A percentile compares a stretch with the other conserved stretches of the same genome.
Evolutionary conservation across 257 asterid species (phyloP).

Genomic region (Solanum bulbocastanum): DNA sequence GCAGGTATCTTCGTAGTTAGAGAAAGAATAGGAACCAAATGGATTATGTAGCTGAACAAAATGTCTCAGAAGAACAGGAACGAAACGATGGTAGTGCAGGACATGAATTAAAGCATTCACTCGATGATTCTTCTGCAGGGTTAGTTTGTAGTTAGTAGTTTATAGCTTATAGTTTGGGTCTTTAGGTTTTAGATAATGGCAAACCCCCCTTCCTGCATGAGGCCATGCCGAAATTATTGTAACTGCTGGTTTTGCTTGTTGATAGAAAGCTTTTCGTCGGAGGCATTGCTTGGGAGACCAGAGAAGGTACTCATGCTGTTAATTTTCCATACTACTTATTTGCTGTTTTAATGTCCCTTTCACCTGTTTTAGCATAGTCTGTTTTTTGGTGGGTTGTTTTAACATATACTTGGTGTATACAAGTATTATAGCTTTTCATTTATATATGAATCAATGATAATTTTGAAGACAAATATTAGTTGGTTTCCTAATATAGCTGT

Average conservation of each 20-base stretch:
- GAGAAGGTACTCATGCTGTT: conserved; percentile 51
- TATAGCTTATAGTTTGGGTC: conserved; percentile 2
- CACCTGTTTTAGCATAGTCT: not conserved
- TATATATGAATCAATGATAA: not conserved
- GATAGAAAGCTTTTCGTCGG: conserved; percentile 98
- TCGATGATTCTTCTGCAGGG: conserved; percentile 91
- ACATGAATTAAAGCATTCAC: conserved; percentile 48
- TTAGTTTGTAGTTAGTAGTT: conserved; percentile 74
- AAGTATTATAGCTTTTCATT: not conserved
- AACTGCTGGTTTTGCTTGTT: conserved; percentile 75
- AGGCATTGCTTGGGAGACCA: conserved; percentile 99
- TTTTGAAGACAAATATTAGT: not conserved
- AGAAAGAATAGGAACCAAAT: conserved; percentile 36
- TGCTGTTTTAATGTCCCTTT: not conserved
- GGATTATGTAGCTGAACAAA: conserved; percentile 80
- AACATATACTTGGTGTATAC: not conserved
- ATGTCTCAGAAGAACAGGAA: conserved; percentile 48
- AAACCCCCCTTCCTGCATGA: conserved; percentile 20
- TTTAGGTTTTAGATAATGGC: not conserved
- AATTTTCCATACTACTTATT: not conserved
- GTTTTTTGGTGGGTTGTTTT: not conserved
- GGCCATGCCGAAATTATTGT: conserved; percentile 38
- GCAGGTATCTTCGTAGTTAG: conserved; percentile 61
- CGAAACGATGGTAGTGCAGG: conserved; percentile 83
- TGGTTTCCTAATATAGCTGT: not conserved